phyloP scores from a whole-genome alignment of 805 yeast genomes.

The Pichia kluyveri region DNA sequence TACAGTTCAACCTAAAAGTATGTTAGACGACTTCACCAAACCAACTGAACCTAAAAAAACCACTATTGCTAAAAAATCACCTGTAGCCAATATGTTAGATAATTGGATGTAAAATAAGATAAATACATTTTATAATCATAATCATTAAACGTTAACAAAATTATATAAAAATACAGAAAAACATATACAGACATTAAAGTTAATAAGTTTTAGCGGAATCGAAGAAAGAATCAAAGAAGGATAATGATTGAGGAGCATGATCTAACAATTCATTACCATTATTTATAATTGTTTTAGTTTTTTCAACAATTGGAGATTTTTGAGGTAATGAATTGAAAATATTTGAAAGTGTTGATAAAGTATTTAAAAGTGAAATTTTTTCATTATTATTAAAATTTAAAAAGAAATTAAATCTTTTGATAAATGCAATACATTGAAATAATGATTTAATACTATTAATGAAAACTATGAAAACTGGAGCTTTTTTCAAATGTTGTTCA shows the following conservation, averaged over 20 bases:
- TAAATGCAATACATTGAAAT: conserved; percentile 19
- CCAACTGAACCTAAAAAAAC: too few relatives aligned
- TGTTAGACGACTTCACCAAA: too few relatives aligned
- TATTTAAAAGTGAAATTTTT: conserved; percentile 4
- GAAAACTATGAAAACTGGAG: conserved; percentile 19
- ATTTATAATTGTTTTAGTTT: conserved; percentile 10
- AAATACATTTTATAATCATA: too few relatives aligned
- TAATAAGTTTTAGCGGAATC: conserved; percentile 8
- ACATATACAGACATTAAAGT: not conserved
- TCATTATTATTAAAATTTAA: conserved; percentile 9
- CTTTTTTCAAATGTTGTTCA: conserved; percentile 10
- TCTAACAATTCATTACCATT: conserved; percentile 16
- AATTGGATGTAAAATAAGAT: conserved; percentile 27
- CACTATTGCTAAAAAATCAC: conserved; percentile 7
- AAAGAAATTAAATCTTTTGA: conserved; percentile 12
- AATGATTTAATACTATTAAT: conserved; percentile 21
- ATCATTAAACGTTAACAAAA: too few relatives aligned
- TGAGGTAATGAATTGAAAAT: conserved; percentile 4
- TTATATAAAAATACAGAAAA: too few relatives aligned
- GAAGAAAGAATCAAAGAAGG: conserved; percentile 17
- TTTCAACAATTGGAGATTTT: conserved; percentile 10
- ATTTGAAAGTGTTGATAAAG: conserved; percentile 3
- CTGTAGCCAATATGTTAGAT: conserved; percentile 72
- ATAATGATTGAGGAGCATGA: conserved; percentile 13
- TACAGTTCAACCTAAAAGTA: too few relatives aligned